These are phyloP conservation scores for Aspergillus unguis DNA, from an alignment of 2,329 filamentous ascomycete species.

Conservation along the genomic window DNA sequence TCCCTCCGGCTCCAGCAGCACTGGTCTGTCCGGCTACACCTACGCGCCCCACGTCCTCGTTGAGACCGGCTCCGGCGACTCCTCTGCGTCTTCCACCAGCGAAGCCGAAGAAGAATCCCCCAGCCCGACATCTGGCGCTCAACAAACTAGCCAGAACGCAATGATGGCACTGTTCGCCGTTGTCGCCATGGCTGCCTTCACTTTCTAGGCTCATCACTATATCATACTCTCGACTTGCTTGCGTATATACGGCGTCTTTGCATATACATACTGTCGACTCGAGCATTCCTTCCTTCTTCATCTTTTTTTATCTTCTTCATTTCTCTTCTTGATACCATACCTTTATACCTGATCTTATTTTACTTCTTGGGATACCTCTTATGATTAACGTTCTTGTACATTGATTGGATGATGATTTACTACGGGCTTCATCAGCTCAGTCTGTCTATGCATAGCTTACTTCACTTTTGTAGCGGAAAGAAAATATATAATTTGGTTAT, in stretches of 20 bases:
- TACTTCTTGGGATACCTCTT: constrained; percentile 12
- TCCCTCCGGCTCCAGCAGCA: constrained; percentile 10
- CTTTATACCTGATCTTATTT: constrained; percentile 10
- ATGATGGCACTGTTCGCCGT: constrained; percentile 25
- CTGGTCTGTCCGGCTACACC: constrained; percentile 13
- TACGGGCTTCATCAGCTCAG: constrained; percentile 8
- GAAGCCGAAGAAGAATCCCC: constrained; percentile 15
- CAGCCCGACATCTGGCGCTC: constrained; percentile 22
- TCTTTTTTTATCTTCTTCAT: not conserved
- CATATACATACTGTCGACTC: not conserved
- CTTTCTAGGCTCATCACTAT: constrained; percentile 7
- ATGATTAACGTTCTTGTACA: constrained; percentile 16
- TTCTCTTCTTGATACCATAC: constrained; percentile 6
- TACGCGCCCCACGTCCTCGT: constrained; percentile 15
- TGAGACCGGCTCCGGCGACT: constrained; percentile 8
- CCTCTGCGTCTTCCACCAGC: constrained; percentile 14
- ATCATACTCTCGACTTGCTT: not conserved
- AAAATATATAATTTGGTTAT: not conserved
- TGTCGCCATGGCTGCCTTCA: constrained; percentile 19
- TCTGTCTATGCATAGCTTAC: constrained; percentile 5
- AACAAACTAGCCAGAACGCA: constrained; percentile 15
- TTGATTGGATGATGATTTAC: constrained; percentile 16
- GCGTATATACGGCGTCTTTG: not conserved
- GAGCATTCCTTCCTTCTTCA: not conserved
- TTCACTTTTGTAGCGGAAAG: constrained; percentile 1